These are phyloP conservation scores for Plantago major DNA, from an alignment of 257 asterid species.

Conservation along the genomic window DNA sequence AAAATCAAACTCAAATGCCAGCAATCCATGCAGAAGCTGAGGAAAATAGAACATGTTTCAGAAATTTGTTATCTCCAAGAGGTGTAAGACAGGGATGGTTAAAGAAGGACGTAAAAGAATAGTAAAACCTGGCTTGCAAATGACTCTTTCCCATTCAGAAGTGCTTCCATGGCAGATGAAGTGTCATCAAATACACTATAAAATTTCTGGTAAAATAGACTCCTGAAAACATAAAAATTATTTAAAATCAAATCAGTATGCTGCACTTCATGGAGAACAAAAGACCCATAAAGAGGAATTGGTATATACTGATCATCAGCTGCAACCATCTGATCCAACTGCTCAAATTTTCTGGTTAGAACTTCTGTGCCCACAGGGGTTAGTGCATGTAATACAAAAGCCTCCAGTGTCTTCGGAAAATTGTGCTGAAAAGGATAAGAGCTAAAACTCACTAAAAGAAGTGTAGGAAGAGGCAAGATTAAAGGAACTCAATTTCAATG, in stretches of 20 bases:
- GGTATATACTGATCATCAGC: constrained; percentile 47
- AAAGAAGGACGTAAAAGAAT: constrained; percentile 4
- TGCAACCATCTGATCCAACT: constrained; percentile 62
- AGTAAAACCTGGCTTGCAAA: constrained; percentile 78
- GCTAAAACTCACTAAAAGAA: constrained; percentile 19
- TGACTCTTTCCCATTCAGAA: constrained; percentile 78
- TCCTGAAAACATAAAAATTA: constrained; percentile 35
- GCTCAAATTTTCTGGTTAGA: constrained; percentile 84
- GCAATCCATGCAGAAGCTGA: too few relatives aligned
- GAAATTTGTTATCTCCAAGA: too few relatives aligned
- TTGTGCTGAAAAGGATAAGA: constrained; percentile 57
- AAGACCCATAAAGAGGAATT: constrained; percentile 19
- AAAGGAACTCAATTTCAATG: constrained; percentile 9
- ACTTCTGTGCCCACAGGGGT: constrained; percentile 85
- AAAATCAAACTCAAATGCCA: too few relatives aligned
- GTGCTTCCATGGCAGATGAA: constrained; percentile 63
- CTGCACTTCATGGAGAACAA: constrained; percentile 19
- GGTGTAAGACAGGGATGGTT: not conserved
- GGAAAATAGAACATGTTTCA: too few relatives aligned
- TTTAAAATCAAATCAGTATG: constrained; percentile 13
- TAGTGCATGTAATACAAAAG: constrained; percentile 71
- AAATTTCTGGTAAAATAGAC: constrained; percentile 61
- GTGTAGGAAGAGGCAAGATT: constrained; percentile 17
- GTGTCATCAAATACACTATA: constrained; percentile 70
- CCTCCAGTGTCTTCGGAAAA: constrained; percentile 93